A percentile compares a stretch with the other conserved stretches of the same genome.
These are phyloP conservation scores for Trichoderma afroharzianum DNA, from an alignment of 2,329 filamentous ascomycete genomes.

Conservation along the genomic window DNA sequence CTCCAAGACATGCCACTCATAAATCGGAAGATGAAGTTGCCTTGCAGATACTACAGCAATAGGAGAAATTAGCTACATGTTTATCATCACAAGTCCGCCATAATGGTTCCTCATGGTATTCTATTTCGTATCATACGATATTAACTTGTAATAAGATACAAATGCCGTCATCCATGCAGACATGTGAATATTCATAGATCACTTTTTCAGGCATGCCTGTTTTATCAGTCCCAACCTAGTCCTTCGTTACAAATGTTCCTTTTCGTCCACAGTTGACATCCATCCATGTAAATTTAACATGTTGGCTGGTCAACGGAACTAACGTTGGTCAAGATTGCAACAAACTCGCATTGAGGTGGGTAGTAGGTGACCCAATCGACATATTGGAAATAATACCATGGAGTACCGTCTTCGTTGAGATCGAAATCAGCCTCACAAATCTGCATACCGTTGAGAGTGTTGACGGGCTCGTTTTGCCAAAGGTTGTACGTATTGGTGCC, in stretches of 20 bases:
- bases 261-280: neutral
- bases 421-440: conserved; percentile 17
- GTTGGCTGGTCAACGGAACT: neutral
- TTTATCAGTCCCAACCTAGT: neutral
- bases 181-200: neutral
- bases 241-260: neutral
- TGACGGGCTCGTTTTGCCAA: conserved; percentile 4
- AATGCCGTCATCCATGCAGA: neutral
- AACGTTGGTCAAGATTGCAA: conserved; percentile 9
- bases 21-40: neutral
- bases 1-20: no score
- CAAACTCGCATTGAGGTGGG: conserved; percentile 4
- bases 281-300: neutral
- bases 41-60: neutral
- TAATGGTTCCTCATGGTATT: neutral
- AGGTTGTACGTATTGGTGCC: conserved; percentile 5
- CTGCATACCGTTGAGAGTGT: conserved; percentile 12
- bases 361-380: conserved; percentile 13
- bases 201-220: neutral
- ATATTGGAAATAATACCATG: conserved; percentile 17
- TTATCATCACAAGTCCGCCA: neutral
- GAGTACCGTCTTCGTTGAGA: conserved; percentile 11
- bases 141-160: neutral
- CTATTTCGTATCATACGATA: neutral
- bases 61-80: neutral